These are phyloP conservation scores for Tillandsia fasciculata DNA, from an alignment of 176 grass and related monocot species.

Conservation along the genomic window DNA sequence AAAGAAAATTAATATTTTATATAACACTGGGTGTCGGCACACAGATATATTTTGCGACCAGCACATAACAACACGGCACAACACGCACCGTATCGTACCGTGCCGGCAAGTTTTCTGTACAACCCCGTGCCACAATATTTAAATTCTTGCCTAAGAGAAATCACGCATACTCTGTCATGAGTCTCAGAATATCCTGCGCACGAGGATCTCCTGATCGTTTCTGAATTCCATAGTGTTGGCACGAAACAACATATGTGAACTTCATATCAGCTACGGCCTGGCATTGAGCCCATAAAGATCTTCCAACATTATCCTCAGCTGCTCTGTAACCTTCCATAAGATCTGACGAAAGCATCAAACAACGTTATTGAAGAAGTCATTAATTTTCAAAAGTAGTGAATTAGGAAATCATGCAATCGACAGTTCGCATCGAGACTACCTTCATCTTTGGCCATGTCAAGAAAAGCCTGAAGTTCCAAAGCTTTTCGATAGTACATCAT, in stretches of 20 bases:
- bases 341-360: conserved; percentile 40
- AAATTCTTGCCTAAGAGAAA: background rate
- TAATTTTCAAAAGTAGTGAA: background rate
- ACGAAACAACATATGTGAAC: conserved; percentile 95
- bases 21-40: too few relatives aligned
- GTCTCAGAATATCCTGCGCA: conserved; percentile 77
- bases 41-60: too few relatives aligned
- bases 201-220: conserved; percentile 58
- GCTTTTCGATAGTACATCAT: conserved; percentile 99
- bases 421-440: conserved; percentile 30
- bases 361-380: background rate
- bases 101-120: too few relatives aligned
- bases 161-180: conserved; percentile 74
- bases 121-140: too few relatives aligned
- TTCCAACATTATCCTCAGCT: conserved; percentile 44
- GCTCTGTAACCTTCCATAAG: conserved; percentile 93
- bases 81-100: too few relatives aligned
- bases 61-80: too few relatives aligned
- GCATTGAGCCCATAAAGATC: conserved; percentile 56
- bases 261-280: conserved; percentile 98
- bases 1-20: too few relatives aligned
- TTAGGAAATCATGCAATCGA: conserved; percentile 13
- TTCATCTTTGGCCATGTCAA: conserved; percentile 86
- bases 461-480: conserved; percentile 88
- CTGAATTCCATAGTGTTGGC: conserved; percentile 97